phyloP scores from a whole-genome alignment of 495 filamentous ascomycete species.

The Aspergillus nanangensis region DNA sequence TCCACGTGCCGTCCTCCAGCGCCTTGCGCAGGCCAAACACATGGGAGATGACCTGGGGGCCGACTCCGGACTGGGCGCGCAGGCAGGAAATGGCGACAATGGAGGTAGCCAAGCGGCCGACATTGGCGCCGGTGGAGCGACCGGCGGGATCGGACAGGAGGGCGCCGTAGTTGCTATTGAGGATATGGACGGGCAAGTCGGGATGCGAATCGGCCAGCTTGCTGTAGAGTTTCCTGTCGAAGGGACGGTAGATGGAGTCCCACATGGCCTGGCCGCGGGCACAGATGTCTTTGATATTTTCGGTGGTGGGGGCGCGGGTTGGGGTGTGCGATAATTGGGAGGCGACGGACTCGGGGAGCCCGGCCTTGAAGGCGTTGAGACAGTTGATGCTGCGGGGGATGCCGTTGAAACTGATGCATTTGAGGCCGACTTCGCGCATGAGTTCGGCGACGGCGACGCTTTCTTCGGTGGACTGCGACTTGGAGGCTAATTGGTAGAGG shows the following conservation, averaged over 20 bases:
- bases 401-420: conserved; percentile 82
- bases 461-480: conserved; percentile 24
- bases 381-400: conserved; percentile 79
- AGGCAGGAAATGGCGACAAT: conserved; percentile 67
- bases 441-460: conserved; percentile 60
- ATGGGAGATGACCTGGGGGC: conserved; percentile 72
- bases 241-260: conserved; percentile 68
- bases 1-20: conserved; percentile 58
- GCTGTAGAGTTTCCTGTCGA: conserved; percentile 60
- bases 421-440: conserved; percentile 75
- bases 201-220: conserved; percentile 68
- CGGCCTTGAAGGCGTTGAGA: conserved; percentile 59
- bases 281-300: conserved; percentile 49
- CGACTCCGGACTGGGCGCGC: conserved; percentile 71
- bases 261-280: conserved; percentile 58
- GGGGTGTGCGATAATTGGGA: conserved; percentile 41
- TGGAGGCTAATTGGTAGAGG: conserved; percentile 50
- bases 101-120: conserved; percentile 61
- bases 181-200: conserved; percentile 72
- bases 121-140: conserved; percentile 43
- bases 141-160: conserved; percentile 64
- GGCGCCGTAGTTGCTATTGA: conserved; percentile 65
- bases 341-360: conserved; percentile 45
- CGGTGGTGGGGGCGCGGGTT: conserved; percentile 39
- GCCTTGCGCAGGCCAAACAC: conserved; percentile 71